Percentiles rank a stretch among this genome's conserved stretches.
Evolutionary conservation across 2,329 filamentous ascomycete genomes (phyloP).

Genomic region (Alternaria angustiovoidea): DNA sequence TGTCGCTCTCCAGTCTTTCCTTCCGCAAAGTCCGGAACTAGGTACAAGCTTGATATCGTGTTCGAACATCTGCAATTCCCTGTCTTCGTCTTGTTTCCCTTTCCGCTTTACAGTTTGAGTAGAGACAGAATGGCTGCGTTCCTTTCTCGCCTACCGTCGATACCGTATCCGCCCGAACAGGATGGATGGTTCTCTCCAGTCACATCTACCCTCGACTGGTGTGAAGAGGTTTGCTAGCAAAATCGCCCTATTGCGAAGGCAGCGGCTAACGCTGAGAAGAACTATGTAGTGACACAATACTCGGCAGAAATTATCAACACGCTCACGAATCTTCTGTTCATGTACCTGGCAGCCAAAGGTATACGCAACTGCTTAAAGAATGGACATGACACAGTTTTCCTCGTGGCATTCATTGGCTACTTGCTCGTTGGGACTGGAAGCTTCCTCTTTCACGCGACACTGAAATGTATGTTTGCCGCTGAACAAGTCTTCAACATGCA

Average conservation of each 20-base stretch:
- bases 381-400: slow-evolving; percentile 77
- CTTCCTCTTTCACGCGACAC: slow-evolving; percentile 69
- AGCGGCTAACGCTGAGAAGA: slow-evolving; percentile 55
- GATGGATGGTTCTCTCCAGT: slow-evolving; percentile 73
- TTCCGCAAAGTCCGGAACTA: slow-evolving; percentile 27
- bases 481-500: slow-evolving; percentile 41
- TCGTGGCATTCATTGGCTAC: slow-evolving; percentile 70
- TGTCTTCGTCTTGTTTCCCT: not conserved
- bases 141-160: slow-evolving; percentile 52
- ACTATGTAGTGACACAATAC: slow-evolving; percentile 78
- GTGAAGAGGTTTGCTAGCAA: slow-evolving; percentile 70
- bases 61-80: not conserved
- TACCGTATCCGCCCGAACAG: slow-evolving; percentile 60
- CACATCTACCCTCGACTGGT: slow-evolving; percentile 79
- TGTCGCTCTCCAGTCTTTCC: slow-evolving; percentile 17
- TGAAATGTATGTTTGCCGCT: slow-evolving; percentile 62
- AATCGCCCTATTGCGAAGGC: not conserved
- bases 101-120: not conserved
- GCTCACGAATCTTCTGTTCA: slow-evolving; percentile 81
- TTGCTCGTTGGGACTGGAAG: slow-evolving; percentile 68
- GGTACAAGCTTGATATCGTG: slow-evolving; percentile 14
- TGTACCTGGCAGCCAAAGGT: slow-evolving; percentile 79
- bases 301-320: slow-evolving; percentile 81
- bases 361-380: slow-evolving; percentile 75
- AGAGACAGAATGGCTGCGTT: slow-evolving; percentile 38